Conservation (phyloP, 129 eudicot genomes). For the Chrysanthemum lavandulifolium region DNA sequence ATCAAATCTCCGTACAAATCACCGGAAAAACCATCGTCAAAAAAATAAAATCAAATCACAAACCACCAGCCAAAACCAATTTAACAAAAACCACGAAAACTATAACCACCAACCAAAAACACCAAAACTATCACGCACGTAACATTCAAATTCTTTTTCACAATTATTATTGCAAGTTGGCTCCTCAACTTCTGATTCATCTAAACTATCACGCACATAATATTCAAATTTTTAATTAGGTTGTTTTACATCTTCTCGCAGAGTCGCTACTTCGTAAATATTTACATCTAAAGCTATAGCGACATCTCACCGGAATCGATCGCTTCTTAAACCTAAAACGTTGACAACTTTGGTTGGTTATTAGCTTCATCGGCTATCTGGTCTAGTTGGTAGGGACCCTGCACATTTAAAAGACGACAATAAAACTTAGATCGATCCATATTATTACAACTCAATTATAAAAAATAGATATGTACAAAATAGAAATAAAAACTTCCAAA, state of each 20-base stretch:
- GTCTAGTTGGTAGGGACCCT: slow-evolving; percentile 96
- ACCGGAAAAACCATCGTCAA: too few species aligned
- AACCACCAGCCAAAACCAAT: too few species aligned
- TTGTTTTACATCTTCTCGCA: slow-evolving; percentile 30
- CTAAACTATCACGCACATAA: slow-evolving; percentile 6
- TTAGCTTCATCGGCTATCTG: slow-evolving; percentile 63
- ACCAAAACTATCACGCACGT: neutral
- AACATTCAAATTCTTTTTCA: slow-evolving; percentile 15
- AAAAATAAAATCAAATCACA: too few species aligned
- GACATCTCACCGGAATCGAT: slow-evolving; percentile 25
- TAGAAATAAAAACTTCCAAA: too few species aligned
- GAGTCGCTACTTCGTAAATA: slow-evolving; percentile 37
- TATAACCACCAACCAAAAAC: too few species aligned
- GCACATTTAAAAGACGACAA: slow-evolving; percentile 15
- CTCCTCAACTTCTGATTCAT: slow-evolving; percentile 34
- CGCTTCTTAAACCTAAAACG: slow-evolving; percentile 47
- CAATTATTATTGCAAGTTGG: slow-evolving; percentile 33
- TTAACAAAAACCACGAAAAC: too few species aligned
- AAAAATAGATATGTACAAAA: too few species aligned
- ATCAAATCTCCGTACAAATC: too few species aligned
- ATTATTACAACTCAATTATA: too few species aligned
- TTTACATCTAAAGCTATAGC: neutral
- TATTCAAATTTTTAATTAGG: slow-evolving; percentile 26
- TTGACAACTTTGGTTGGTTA: slow-evolving; percentile 71
- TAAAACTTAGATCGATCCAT: too few species aligned